A percentile compares a stretch with the other conserved stretches of the same genome.
These are phyloP conservation scores for Fraxinus floribunda DNA, from an alignment of 305 asterid genomes.

Conservation along the genomic window DNA sequence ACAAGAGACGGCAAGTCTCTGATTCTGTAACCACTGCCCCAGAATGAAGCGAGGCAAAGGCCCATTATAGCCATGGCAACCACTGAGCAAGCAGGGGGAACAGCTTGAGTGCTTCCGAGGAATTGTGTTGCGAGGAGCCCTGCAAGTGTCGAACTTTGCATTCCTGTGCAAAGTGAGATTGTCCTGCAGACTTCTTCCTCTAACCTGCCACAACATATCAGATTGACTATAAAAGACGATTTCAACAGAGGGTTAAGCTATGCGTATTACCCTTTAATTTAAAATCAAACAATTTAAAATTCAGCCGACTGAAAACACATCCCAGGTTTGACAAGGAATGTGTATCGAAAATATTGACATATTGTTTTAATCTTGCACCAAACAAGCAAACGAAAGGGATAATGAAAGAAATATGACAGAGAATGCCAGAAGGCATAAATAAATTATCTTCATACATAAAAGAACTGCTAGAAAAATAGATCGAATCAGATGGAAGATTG, in stretches of 20 bases:
- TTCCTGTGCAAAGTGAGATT: conserved; percentile 85
- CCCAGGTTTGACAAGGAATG: background rate
- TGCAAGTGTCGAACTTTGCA: conserved; percentile 95
- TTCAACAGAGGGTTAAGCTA: background rate
- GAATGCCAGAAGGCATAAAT: background rate
- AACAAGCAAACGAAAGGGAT: background rate
- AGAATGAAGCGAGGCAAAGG: conserved; percentile 89
- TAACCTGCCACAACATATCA: conserved; percentile 42
- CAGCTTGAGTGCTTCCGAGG: conserved; percentile 86
- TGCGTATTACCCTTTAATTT: background rate
- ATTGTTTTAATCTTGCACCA: background rate
- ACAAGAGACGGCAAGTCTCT: conserved; percentile 48
- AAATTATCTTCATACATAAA: background rate
- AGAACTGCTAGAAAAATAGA: background rate
- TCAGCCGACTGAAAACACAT: background rate
- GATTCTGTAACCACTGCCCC: conserved; percentile 79
- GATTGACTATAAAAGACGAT: background rate
- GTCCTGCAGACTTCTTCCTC: conserved; percentile 85
- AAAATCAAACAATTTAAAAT: too few relatives aligned
- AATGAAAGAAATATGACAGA: background rate
- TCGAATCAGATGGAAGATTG: background rate
- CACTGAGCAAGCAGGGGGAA: conserved; percentile 91
- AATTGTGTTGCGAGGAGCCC: conserved; percentile 92
- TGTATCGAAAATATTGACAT: too few relatives aligned
- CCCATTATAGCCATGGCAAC: conserved; percentile 99